A percentile compares a stretch with the other conserved stretches of the same genome.
These are phyloP conservation scores for Chenopodium album DNA, from an alignment of 148 eudicot species.

Conservation along the genomic window DNA sequence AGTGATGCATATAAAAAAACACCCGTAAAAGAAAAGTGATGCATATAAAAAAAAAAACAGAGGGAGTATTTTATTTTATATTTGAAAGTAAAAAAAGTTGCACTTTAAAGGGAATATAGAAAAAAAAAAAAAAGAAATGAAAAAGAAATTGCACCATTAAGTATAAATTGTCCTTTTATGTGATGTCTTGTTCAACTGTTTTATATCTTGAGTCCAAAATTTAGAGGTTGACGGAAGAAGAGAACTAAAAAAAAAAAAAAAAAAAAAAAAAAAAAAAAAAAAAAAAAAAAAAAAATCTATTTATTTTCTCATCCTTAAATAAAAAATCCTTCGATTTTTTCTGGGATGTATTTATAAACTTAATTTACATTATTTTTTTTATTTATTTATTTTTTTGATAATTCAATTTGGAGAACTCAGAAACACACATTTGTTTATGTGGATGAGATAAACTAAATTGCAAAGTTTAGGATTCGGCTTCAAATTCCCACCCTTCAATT, in stretches of 20 bases:
- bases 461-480: slow-evolving; percentile 41
- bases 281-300: not conserved
- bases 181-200: slow-evolving; percentile 12
- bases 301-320: not conserved
- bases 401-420: slow-evolving; percentile 31
- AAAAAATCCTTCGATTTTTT: not conserved
- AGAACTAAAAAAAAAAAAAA: not conserved
- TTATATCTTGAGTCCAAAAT: not conserved
- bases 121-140: too few relatives aligned
- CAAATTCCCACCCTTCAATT: slow-evolving; percentile 61
- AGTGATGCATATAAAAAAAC: too few relatives aligned
- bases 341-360: too few relatives aligned
- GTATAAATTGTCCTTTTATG: slow-evolving; percentile 25
- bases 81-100: not conserved
- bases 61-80: too few relatives aligned
- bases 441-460: slow-evolving; percentile 45
- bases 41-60: too few relatives aligned
- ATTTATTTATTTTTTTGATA: slow-evolving; percentile 7
- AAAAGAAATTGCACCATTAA: too few relatives aligned
- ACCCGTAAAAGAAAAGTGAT: too few relatives aligned
- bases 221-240: not conserved
- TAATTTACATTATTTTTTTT: not conserved
- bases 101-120: not conserved
- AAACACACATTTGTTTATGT: slow-evolving; percentile 62
- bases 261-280: too few relatives aligned